Evolutionary conservation across 192 early-diverging fungal genomes (phyloP), one percentile per base, ranked within the genome.

Genomic region (Mortierella claussenii): DNA sequence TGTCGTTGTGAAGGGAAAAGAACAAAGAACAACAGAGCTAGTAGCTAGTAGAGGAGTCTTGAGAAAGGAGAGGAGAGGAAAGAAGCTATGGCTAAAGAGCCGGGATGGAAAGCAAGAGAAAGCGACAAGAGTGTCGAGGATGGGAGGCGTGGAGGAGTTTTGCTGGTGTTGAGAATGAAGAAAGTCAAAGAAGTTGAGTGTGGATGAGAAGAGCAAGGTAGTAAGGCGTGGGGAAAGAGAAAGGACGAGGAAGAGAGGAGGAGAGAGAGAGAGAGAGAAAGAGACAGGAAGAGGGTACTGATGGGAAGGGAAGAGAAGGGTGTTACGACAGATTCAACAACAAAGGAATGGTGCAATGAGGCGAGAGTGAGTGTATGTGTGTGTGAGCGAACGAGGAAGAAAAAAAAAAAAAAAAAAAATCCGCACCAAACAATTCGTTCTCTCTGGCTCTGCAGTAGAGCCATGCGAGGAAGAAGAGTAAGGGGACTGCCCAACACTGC

Each of bases 361-460:
- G n/a, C n/a, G n/a, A n/a, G n/a, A n/a, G n/a, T n/a, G n/a, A n/a
- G n/a, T n/a, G n/a, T n/a, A n/a, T n/a, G n/a, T n/a, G n/a, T n/a
- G n/a, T n/a, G n/a, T n/a, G n/a, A n/a, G 24, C 13, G 36, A 63
- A 51, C 12, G 40, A 40, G 33, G 24, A 53, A 51, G 10, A 31
- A 59, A 59, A 32, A 45, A 47, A 57, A 11, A 42, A 43, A 3
- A 21, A 43, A 53, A 44, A 32, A 34, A 65, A 26, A 20, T 32
- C 40, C 23, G 47, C 46, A 61, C n/a, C n/a, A n/a, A n/a, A n/a
- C n/a, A n/a, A n/a, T n/a, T n/a, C n/a, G n/a, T n/a, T n/a, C n/a
- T n/a, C n/a, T n/a, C n/a, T n/a, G n/a, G n/a, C n/a, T n/a, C n/a
- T n/a, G n/a, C n/a, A n/a, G n/a, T n/a, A n/a, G n/a, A n/a, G n/a